A percentile compares a stretch with the other conserved stretches of the same genome.
phyloP scores from a whole-genome alignment of 192 early-diverging fungal species.

The Lobulomyces angularis region DNA sequence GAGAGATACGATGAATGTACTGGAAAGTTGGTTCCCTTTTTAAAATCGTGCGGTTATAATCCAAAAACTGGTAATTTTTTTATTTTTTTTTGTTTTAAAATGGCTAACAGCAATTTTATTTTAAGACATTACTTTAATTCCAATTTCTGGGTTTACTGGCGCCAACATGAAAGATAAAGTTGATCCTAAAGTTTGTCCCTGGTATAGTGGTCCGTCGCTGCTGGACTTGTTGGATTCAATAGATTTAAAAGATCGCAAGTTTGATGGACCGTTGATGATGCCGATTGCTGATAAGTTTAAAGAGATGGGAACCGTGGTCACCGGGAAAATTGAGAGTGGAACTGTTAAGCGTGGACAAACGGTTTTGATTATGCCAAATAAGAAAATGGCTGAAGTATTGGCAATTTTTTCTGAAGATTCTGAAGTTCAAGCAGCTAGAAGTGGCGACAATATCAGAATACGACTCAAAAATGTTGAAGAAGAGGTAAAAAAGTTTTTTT shows the following conservation, averaged over 20 bases:
- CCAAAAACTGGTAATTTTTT: slow-evolving; percentile 50
- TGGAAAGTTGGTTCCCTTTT: slow-evolving; percentile 74
- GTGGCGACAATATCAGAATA: slow-evolving; percentile 91
- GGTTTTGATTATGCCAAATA: slow-evolving; percentile 90
- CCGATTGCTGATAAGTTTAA: slow-evolving; percentile 92
- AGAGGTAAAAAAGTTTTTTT: slow-evolving; percentile 39
- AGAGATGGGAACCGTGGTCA: slow-evolving; percentile 91
- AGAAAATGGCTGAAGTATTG: slow-evolving; percentile 58
- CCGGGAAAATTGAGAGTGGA: slow-evolving; percentile 95
- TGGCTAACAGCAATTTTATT: background rate
- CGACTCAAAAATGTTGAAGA: slow-evolving; percentile 86
- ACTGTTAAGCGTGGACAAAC: slow-evolving; percentile 73
- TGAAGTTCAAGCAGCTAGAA: slow-evolving; percentile 59
- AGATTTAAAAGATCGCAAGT: slow-evolving; percentile 73
- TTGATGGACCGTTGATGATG: slow-evolving; percentile 80
- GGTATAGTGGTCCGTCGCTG: slow-evolving; percentile 79
- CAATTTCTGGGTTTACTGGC: slow-evolving; percentile 93
- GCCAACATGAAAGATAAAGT: slow-evolving; percentile 88
- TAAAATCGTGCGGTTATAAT: slow-evolving; percentile 82
- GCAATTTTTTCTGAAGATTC: slow-evolving; percentile 73
- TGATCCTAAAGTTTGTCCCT: slow-evolving; percentile 42
- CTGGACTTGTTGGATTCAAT: slow-evolving; percentile 75
- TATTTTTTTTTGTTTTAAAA: slow-evolving; percentile 4
- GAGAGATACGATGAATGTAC: slow-evolving; percentile 84
- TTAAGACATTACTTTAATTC: slow-evolving; percentile 71